These are phyloP conservation scores for Skeletonema menzelii DNA, from an alignment of 108 stramenopile species.

Conservation along the genomic window DNA sequence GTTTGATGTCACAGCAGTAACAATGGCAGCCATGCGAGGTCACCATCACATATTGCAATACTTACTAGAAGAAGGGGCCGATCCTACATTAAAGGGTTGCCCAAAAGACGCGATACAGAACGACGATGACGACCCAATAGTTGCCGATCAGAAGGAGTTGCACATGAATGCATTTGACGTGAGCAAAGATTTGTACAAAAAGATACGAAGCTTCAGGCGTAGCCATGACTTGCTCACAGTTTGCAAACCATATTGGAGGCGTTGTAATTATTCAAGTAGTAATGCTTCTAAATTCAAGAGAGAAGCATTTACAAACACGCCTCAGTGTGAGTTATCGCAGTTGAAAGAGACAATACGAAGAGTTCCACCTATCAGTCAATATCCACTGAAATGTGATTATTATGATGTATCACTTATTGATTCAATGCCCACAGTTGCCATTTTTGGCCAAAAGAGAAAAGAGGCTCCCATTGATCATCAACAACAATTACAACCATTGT, in stretches of 20 bases:
- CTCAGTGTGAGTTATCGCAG: not conserved
- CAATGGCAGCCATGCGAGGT: constrained; percentile 21
- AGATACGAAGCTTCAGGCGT: constrained; percentile 14
- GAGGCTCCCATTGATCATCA: no score
- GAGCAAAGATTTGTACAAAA: not conserved
- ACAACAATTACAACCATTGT: not conserved
- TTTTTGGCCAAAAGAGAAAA: not conserved
- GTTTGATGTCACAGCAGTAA: constrained; percentile 29
- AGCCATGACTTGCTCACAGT: constrained; percentile 12
- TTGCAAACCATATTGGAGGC: constrained; percentile 16
- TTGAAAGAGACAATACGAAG: constrained; percentile 1
- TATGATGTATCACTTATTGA: not conserved
- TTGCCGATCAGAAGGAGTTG: constrained; percentile 4
- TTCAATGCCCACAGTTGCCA: not conserved
- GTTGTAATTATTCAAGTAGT: constrained; percentile 5
- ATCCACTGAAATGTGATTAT: not conserved
- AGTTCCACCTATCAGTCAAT: constrained; percentile 1
- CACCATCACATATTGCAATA: constrained; percentile 22
- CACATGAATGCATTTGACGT: constrained; percentile 22
- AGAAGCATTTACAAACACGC: constrained; percentile 8
- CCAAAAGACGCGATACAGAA: constrained; percentile 12
- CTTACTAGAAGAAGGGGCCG: constrained; percentile 20
- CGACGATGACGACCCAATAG: not conserved
- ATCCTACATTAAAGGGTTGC: constrained; percentile 28
- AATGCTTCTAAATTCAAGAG: constrained; percentile 5